Evolutionary conservation across 2,329 filamentous ascomycete genomes (phyloP), one percentile per base, ranked within the genome.

Genomic region (Pseudonectria buxi): DNA sequence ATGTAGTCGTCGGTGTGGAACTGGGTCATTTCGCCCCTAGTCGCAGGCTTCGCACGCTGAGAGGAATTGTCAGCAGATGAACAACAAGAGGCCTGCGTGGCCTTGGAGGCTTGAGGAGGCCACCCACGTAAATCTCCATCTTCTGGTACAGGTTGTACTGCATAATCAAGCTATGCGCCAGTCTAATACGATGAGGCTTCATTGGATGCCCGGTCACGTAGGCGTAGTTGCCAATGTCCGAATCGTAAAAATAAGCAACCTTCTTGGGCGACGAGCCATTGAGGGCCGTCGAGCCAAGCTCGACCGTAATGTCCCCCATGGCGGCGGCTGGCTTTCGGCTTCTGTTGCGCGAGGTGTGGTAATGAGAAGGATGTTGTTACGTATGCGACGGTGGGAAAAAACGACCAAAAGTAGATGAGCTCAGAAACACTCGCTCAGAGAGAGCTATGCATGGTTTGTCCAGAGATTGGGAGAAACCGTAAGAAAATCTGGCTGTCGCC

Each of bases 211-310:
- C 88, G 44, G 87, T 88, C 39, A 94, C 87, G 57, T 96, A 96
- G 59, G 90, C 89, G 69, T 95, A 96, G 64, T 96, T 96, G 47
- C 90, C 90, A 57, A 96, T 92, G 65, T 96, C 90, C 3, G 86
- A 94, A 59, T 96, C 90, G 73, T 96, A 96, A 64, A 96, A 96
- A 67, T 96, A 96, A 37, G 90, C 90, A 39, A 96, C 86, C 58
- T 90, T 87, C 67, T 92, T 94, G 35, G 69, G 64, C 16, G 68
- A 64, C 33, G 62, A 53, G 39, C 65, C 59, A 40, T 66, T 63
- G 43, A 74, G 64, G 36, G 70, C 70, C 28, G 63, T 60, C 30
- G 68, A 65, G 44, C 69, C 61, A 43, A 68, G 59, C 46, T 61
- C 51, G 44, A 61, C 49, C 44, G 54, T 54, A 44, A 51, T 57